phyloP scores from a whole-genome alignment of 2,329 filamentous ascomycete species.

The Fusarium sacchari region DNA sequence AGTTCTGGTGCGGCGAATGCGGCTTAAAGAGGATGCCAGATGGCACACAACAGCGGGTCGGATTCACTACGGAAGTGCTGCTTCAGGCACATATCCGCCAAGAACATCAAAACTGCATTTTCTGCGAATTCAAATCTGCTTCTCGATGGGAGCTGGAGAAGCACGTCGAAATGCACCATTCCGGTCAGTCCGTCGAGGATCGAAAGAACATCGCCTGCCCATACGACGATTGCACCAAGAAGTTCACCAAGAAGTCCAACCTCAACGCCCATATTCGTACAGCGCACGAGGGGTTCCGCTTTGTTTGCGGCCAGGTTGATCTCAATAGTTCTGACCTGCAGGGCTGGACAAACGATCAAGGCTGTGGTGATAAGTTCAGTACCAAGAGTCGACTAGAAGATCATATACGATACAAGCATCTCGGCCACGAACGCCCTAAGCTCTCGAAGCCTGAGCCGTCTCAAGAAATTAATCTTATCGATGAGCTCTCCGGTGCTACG shows the following conservation, averaged over 20 bases:
- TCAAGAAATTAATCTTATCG: constrained; percentile 49
- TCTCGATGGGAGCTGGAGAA: constrained; percentile 75
- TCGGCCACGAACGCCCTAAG: constrained; percentile 65
- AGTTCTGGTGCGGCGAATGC: constrained; percentile 84
- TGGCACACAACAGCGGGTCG: constrained; percentile 55
- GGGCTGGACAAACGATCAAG: constrained; percentile 72
- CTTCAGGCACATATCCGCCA: constrained; percentile 78
- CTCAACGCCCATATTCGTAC: constrained; percentile 81
- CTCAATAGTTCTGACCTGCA: constrained; percentile 66
- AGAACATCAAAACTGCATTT: constrained; percentile 78
- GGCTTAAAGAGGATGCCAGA: constrained; percentile 52
- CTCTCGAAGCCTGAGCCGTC: constrained; percentile 35
- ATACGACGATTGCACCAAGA: constrained; percentile 74
- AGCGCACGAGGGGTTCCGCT: constrained; percentile 80
- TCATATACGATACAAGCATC: constrained; percentile 84
- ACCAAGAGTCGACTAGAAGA: constrained; percentile 84
- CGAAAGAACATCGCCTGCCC: constrained; percentile 75
- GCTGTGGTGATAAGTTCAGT: constrained; percentile 79
- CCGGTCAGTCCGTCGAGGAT: constrained; percentile 68
- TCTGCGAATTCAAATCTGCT: constrained; percentile 76
- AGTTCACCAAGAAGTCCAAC: constrained; percentile 86
- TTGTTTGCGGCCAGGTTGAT: constrained; percentile 79
- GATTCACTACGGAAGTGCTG: constrained; percentile 77
- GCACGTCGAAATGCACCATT: constrained; percentile 83
- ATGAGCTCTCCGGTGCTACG: constrained; percentile 55